Percentiles rank a stretch among this genome's conserved stretches.
Evolutionary conservation across 2,329 filamentous ascomycete genomes (phyloP).

Genomic region (Huntiella decipiens): DNA sequence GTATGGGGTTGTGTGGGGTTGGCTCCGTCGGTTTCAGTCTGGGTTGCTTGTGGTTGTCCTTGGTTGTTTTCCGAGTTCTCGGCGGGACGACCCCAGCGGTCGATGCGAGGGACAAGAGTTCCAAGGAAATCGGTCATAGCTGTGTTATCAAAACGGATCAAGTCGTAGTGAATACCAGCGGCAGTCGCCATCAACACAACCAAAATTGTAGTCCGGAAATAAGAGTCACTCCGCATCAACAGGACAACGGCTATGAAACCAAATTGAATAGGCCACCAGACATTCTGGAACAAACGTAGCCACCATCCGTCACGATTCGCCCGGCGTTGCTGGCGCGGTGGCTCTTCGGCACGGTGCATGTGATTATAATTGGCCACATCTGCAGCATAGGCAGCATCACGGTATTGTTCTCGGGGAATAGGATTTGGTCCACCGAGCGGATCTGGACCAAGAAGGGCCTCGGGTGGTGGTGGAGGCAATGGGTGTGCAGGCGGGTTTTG

Average conservation of each 20-base stretch:
- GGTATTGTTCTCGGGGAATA: not conserved
- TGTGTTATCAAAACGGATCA: constrained; percentile 36
- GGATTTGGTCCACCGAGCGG: not conserved
- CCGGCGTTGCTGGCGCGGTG: not conserved
- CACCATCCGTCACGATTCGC: too few relatives aligned
- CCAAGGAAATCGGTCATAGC: constrained; percentile 30
- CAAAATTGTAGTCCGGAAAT: too few relatives aligned
- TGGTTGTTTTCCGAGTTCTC: constrained; percentile 15
- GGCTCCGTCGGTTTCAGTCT: too few relatives aligned
- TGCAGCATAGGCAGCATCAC: not conserved
- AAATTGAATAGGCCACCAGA: too few relatives aligned
- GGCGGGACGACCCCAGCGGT: constrained; percentile 20
- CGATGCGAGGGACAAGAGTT: constrained; percentile 29
- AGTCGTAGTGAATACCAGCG: constrained; percentile 26
- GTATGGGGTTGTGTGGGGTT: too few relatives aligned
- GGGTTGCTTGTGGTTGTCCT: constrained; percentile 10
- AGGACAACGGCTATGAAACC: too few relatives aligned
- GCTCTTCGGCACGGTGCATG: not conserved
- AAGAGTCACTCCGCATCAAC: too few relatives aligned
- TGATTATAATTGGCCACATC: not conserved
- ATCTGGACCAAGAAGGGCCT: not conserved
- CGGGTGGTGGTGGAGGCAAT: not conserved
- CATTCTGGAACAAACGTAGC: too few relatives aligned
- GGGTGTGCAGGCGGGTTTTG: not conserved
- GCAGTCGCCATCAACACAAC: constrained; percentile 1